phyloP scores from a whole-genome alignment of 345 rosid species.

The Murraya koenigii region DNA sequence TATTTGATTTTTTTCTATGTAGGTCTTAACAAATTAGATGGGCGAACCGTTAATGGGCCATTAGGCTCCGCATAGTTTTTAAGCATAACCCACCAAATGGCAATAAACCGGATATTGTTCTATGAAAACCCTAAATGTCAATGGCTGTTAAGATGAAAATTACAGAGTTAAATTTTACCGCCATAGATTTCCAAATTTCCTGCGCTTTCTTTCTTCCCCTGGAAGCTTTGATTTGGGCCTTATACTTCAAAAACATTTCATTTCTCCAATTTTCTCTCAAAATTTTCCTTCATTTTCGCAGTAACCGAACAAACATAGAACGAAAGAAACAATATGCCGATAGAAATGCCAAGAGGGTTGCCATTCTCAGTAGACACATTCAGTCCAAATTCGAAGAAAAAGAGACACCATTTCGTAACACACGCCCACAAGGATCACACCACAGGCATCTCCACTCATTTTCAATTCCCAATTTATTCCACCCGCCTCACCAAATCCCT shows the following conservation, averaged over 20 bases:
- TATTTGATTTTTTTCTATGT: too few species aligned
- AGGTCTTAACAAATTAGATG: too few species aligned
- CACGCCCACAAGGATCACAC: conserved; percentile 87
- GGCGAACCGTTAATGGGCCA: too few species aligned
- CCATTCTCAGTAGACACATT: conserved; percentile 89
- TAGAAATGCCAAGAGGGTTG: conserved; percentile 82
- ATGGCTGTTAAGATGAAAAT: too few species aligned
- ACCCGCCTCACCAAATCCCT: conserved; percentile 65
- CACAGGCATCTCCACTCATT: conserved; percentile 47
- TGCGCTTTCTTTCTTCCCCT: background rate
- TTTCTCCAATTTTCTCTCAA: background rate
- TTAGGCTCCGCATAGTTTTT: too few species aligned
- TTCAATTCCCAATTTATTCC: conserved; percentile 63
- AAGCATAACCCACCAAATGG: too few species aligned
- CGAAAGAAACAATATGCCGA: conserved; percentile 36
- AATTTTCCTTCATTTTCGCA: background rate
- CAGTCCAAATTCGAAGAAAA: conserved; percentile 47
- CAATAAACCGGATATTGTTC: fast-evolving
- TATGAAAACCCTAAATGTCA: too few species aligned
- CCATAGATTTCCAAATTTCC: background rate
- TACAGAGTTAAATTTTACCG: too few species aligned
- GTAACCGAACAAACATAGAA: background rate
- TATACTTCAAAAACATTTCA: background rate
- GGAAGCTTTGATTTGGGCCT: conserved; percentile 15
- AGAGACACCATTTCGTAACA: conserved; percentile 77